These are phyloP conservation scores for Saturnispora dispora DNA, from an alignment of 805 yeast genomes.

Conservation along the genomic window DNA sequence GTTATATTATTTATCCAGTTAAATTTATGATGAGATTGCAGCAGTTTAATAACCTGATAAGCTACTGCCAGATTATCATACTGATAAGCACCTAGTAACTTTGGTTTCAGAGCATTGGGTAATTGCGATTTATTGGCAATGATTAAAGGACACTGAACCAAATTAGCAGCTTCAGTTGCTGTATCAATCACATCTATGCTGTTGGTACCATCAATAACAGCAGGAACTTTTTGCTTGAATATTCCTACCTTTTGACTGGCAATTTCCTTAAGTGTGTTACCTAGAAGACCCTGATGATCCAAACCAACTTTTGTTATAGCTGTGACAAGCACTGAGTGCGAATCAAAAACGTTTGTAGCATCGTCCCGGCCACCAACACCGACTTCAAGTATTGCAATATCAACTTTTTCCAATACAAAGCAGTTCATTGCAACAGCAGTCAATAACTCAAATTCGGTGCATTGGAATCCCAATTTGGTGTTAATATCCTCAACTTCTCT, in stretches of 20 bases:
- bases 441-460: conserved; percentile 81
- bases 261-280: conserved; percentile 53
- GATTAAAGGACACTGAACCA: conserved; percentile 24
- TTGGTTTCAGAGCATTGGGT: conserved; percentile 27
- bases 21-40: conserved; percentile 9
- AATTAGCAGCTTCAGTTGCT: conserved; percentile 31
- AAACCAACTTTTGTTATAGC: conserved; percentile 80
- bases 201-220: conserved; percentile 68
- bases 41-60: conserved; percentile 40
- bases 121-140: conserved; percentile 3
- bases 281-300: conserved; percentile 77
- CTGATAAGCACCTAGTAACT: conserved; percentile 70
- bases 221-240: conserved; percentile 49
- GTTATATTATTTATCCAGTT: conserved; percentile 9
- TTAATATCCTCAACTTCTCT: conserved; percentile 35
- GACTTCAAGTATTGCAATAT: conserved; percentile 81
- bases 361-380: conserved; percentile 89
- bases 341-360: conserved; percentile 68
- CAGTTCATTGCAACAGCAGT: conserved; percentile 81
- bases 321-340: conserved; percentile 40
- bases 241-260: conserved; percentile 86
- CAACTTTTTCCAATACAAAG: conserved; percentile 50
- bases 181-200: conserved; percentile 39
- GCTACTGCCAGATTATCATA: conserved; percentile 61
- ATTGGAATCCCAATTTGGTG: conserved; percentile 37